phyloP scores from a whole-genome alignment of 2,329 filamentous ascomycete species.

The Fusarium anguioides region DNA sequence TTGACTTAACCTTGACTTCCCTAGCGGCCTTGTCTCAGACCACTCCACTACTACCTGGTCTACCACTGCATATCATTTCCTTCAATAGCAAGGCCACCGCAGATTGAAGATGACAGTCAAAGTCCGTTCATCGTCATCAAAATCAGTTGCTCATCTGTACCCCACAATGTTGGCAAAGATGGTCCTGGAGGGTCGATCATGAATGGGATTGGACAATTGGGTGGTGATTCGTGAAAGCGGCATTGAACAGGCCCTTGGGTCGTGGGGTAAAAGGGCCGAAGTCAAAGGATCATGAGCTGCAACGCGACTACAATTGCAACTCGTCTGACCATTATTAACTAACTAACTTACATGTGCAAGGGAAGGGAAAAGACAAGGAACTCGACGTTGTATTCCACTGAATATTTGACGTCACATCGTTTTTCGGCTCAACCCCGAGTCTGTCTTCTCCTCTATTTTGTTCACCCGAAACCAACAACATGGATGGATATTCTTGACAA shows the following conservation, averaged over 20 bases:
- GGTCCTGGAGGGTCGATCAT: slow-evolving; percentile 22
- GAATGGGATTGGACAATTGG: slow-evolving; percentile 23
- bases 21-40: not conserved
- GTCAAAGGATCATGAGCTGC: not conserved
- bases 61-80: slow-evolving; percentile 18
- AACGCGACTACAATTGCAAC: not conserved
- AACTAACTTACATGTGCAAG: not conserved
- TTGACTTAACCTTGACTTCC: not conserved
- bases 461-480: not conserved
- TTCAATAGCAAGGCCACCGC: not conserved
- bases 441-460: not conserved
- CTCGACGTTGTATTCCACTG: not conserved
- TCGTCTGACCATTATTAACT: slow-evolving; percentile 2
- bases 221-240: not conserved
- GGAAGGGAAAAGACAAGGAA: too few relatives aligned
- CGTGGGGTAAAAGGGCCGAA: slow-evolving; percentile 43
- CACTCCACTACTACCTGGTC: not conserved
- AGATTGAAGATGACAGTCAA: not conserved
- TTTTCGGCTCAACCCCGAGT: not conserved
- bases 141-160: slow-evolving; percentile 2
- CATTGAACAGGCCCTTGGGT: slow-evolving; percentile 20
- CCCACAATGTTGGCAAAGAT: slow-evolving; percentile 24
- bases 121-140: slow-evolving; percentile 23
- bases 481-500: not conserved
- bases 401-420: slow-evolving; percentile 15